Conservation (phyloP, 2,329 filamentous ascomycete genomes). For the Cladosporium sp. region DNA sequence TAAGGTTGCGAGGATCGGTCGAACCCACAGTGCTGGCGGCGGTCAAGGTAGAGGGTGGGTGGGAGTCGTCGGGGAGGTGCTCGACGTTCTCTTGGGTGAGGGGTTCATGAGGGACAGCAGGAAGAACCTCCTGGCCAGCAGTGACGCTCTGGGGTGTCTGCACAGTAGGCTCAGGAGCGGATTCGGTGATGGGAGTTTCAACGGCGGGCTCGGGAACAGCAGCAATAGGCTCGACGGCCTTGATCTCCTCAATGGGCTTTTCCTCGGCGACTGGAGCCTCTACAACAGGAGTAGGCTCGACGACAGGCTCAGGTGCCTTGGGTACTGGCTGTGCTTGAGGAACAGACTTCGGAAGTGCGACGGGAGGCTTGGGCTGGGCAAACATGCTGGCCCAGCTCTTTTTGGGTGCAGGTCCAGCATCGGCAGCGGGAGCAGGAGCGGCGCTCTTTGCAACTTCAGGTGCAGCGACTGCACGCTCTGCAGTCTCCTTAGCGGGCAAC, state of each 20-base stretch:
- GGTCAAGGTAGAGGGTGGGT: slow-evolving; percentile 73
- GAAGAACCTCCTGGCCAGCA: slow-evolving; percentile 17
- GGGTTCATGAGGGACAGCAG: slow-evolving; percentile 72
- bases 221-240: slow-evolving; percentile 10
- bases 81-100: slow-evolving; percentile 91
- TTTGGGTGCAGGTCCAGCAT: slow-evolving; percentile 35
- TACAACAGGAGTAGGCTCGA: slow-evolving; percentile 5
- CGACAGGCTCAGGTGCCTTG: slow-evolving; percentile 13
- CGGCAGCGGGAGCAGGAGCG: slow-evolving; percentile 22
- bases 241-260: slow-evolving; percentile 29
- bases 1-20: slow-evolving; percentile 68
- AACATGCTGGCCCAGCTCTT: slow-evolving; percentile 55
- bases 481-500: slow-evolving; percentile 15
- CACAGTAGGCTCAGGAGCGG: not conserved
- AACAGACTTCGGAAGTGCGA: slow-evolving; percentile 33
- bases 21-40: slow-evolving; percentile 88
- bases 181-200: slow-evolving; percentile 15
- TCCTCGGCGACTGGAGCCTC: slow-evolving; percentile 14
- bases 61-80: slow-evolving; percentile 77
- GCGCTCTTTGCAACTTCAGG: slow-evolving; percentile 33
- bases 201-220: slow-evolving; percentile 12
- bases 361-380: slow-evolving; percentile 44
- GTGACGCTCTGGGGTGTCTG: slow-evolving; percentile 8
- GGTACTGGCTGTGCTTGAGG: slow-evolving; percentile 17
- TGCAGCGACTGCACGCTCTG: slow-evolving; percentile 19